A percentile compares a stretch with the other conserved stretches of the same genome.
Conservation (phyloP, 257 asterid genomes). For the Fraxinus americana region DNA sequence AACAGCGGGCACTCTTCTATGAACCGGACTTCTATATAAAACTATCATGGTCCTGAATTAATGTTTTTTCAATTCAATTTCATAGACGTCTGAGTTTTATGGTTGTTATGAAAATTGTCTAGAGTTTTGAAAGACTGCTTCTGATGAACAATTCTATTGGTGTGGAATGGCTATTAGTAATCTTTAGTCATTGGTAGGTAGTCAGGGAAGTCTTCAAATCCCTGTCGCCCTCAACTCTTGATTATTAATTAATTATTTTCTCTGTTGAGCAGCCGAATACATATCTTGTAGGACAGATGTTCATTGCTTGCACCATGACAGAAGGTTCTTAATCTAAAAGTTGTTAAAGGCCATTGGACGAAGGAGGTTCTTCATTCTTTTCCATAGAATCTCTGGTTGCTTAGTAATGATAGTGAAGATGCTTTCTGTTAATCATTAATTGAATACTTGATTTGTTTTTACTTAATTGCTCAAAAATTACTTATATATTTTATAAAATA, state of each 20-base stretch:
- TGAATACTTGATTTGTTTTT: neutral
- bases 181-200: neutral
- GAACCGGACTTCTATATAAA: no score
- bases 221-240: neutral
- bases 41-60: no score
- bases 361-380: constrained; percentile 53
- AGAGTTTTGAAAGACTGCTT: no score
- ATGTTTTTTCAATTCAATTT: no score
- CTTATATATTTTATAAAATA: no score
- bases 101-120: neutral
- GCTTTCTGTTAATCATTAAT: neutral
- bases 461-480: neutral
- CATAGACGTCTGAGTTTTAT: no score
- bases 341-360: constrained; percentile 82
- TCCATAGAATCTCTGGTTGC: neutral
- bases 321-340: constrained; percentile 78
- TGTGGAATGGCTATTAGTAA: neutral
- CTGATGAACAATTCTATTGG: neutral
- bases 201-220: neutral
- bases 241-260: constrained; percentile 15
- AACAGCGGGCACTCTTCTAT: no score
- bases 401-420: neutral
- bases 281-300: constrained; percentile 72
- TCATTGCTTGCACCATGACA: constrained; percentile 96
- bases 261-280: constrained; percentile 55